phyloP scores from a whole-genome alignment of 495 filamentous ascomycete species.

The Geoglossum glabrum region DNA sequence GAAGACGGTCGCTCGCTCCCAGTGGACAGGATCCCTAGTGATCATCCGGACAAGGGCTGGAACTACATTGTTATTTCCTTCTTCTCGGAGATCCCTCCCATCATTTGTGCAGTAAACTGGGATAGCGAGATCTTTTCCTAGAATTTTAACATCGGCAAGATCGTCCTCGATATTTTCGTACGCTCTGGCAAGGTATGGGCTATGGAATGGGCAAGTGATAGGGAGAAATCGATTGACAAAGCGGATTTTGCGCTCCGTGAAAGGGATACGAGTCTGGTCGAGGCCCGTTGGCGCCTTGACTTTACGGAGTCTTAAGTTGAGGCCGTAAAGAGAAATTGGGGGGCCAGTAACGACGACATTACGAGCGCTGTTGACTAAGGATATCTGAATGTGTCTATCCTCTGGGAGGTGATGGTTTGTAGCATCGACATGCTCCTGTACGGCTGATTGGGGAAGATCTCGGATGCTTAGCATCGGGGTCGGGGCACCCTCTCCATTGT shows the following conservation, averaged over 20 bases:
- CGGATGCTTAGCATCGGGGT: conserved; percentile 97
- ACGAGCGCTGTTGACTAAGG: conserved; percentile 84
- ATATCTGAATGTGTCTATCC: conserved; percentile 85
- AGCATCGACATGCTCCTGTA: conserved; percentile 85
- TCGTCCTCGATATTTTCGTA: conserved; percentile 67
- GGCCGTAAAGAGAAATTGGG: conserved; percentile 82
- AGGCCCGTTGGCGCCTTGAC: conserved; percentile 92
- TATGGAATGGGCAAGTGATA: conserved; percentile 96
- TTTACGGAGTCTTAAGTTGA: conserved; percentile 84
- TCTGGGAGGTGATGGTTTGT: conserved; percentile 89
- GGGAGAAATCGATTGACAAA: conserved; percentile 95
- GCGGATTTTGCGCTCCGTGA: conserved; percentile 84
- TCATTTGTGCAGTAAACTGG: conserved; percentile 76
- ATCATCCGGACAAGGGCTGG: conserved; percentile 79
- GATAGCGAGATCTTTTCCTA: conserved; percentile 45
- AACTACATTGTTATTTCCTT: conserved; percentile 46
- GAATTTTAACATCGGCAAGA: conserved; percentile 57
- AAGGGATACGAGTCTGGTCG: conserved; percentile 86
- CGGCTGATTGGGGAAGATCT: conserved; percentile 61
- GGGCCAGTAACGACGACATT: conserved; percentile 96
- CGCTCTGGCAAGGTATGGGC: conserved; percentile 68
- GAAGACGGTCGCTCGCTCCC: conserved; percentile 85
- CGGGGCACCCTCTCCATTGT: conserved; percentile 80
- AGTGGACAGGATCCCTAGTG: conserved; percentile 75
- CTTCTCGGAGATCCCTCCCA: conserved; percentile 57